phyloP scores from a whole-genome alignment of 2,329 filamentous ascomycete genomes.

The Paecilomyces dactylethromorphus region DNA sequence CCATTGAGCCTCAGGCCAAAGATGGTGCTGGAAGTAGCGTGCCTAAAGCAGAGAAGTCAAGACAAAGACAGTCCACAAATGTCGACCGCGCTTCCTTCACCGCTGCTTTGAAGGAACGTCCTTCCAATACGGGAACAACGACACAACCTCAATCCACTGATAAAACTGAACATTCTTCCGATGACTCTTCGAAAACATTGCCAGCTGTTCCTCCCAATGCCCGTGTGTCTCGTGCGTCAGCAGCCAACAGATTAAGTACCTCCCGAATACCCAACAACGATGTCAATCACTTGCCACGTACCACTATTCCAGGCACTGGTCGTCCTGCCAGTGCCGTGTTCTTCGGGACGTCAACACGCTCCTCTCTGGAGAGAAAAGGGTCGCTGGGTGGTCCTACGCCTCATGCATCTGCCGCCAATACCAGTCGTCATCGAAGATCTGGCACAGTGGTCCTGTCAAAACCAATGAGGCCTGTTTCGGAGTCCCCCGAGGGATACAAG shows the following conservation, averaged over 20 bases:
- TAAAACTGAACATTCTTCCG: not conserved
- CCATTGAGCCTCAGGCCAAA: not conserved
- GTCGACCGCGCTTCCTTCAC: conserved; percentile 17
- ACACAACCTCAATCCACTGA: not conserved
- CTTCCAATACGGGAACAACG: not conserved
- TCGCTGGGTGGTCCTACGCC: not conserved
- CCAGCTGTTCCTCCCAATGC: not conserved
- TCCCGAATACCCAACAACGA: not conserved
- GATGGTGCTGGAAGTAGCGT: not conserved
- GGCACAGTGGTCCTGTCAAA: not conserved
- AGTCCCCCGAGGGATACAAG: not conserved
- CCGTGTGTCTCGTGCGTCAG: not conserved
- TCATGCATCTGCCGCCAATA: not conserved
- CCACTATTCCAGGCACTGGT: not conserved
- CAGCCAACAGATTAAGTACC: not conserved
- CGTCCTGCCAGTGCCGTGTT: not conserved
- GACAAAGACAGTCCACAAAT: conserved; percentile 7
- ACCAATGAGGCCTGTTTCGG: not conserved
- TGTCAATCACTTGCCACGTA: not conserved
- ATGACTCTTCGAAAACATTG: not conserved
- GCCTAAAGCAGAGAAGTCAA: not conserved
- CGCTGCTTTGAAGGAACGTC: conserved; percentile 9
- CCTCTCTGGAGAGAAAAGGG: not conserved
- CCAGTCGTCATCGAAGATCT: not conserved
- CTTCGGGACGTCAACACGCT: not conserved